phyloP scores from a whole-genome alignment of 2,329 filamentous ascomycete genomes.

The Fulvia fulva region DNA sequence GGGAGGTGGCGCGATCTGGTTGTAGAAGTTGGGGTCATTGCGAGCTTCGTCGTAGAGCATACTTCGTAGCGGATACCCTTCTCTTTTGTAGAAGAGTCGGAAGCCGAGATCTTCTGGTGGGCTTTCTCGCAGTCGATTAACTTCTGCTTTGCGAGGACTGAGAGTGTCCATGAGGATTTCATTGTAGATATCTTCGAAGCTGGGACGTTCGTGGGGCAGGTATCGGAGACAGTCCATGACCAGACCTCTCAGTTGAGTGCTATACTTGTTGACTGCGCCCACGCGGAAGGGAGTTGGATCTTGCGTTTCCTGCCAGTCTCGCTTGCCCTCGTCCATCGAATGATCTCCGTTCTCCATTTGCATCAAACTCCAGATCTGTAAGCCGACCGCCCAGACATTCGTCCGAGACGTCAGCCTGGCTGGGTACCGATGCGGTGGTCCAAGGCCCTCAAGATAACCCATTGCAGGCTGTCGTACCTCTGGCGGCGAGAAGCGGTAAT shows the following conservation, averaged over 20 bases:
- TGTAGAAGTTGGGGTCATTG: background rate
- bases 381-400: background rate
- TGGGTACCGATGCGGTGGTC: background rate
- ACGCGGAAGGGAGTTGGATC: background rate
- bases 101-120: background rate
- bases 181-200: background rate
- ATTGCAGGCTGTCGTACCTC: background rate
- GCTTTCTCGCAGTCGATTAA: background rate
- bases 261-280: background rate
- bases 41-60: background rate
- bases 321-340: background rate
- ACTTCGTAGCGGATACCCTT: background rate
- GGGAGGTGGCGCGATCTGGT: background rate
- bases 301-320: background rate
- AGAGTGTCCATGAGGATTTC: background rate
- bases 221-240: slow-evolving; percentile 2
- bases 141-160: background rate
- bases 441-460: background rate
- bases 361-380: background rate
- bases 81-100: background rate
- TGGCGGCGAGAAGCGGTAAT: background rate
- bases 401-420: background rate
- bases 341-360: background rate
- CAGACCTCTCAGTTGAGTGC: background rate
- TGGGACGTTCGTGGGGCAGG: background rate